A percentile compares a stretch with the other conserved stretches of the same genome.
Conservation (phyloP, 495 filamentous ascomycete genomes). For the Lophium mytilinum region DNA sequence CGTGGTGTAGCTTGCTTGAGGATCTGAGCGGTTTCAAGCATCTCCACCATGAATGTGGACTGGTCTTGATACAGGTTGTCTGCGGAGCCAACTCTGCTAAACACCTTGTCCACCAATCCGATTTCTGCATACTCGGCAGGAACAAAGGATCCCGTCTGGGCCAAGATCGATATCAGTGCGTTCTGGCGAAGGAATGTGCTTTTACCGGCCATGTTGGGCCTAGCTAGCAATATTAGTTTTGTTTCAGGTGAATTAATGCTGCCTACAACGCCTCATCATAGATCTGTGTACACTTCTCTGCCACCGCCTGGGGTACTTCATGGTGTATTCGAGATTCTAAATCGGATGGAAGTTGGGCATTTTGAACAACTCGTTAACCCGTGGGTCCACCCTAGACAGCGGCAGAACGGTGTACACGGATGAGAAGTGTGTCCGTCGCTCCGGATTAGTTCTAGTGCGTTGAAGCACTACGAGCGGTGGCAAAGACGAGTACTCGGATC, state of each 20-base stretch:
- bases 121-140: slow-evolving; percentile 78
- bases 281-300: no score
- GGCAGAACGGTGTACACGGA: no score
- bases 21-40: slow-evolving; percentile 69
- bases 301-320: no score
- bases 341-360: no score
- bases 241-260: no score
- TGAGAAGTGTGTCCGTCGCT: no score
- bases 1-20: slow-evolving; percentile 55
- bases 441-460: no score
- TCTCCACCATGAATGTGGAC: slow-evolving; percentile 91
- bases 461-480: no score
- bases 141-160: slow-evolving; percentile 86
- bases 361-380: no score
- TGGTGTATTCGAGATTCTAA: no score
- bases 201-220: slow-evolving; percentile 99
- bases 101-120: slow-evolving; percentile 84
- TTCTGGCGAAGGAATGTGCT: slow-evolving; percentile 92
- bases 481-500: background rate
- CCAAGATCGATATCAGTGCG: slow-evolving; percentile 84
- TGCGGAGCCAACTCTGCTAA: slow-evolving; percentile 75
- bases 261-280: no score
- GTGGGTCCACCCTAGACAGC: no score
- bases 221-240: background rate
- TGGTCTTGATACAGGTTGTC: slow-evolving; percentile 89